phyloP scores from a whole-genome alignment of 2,329 filamentous ascomycete genomes.

The Pseudovirgaria hyperparasitica region DNA sequence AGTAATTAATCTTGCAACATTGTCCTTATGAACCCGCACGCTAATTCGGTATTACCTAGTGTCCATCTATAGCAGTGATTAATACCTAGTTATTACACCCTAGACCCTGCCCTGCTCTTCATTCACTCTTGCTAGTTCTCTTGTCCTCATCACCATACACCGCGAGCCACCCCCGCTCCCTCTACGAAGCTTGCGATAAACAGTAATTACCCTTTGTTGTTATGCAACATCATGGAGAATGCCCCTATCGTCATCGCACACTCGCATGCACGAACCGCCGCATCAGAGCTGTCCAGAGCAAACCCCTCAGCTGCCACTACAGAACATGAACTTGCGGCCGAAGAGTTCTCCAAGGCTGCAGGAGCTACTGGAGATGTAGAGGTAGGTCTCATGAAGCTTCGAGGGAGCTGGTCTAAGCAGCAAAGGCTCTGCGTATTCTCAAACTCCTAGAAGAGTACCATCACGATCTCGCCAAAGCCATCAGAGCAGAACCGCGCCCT shows the following conservation, averaged over 20 bases:
- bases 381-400: conserved; percentile 27
- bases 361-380: conserved; percentile 51
- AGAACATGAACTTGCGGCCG: conserved; percentile 78
- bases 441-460: conserved; percentile 82
- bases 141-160: too few species aligned
- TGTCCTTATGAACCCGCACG: too few species aligned
- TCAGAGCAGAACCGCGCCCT: conserved; percentile 48
- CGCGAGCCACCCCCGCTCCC: too few species aligned
- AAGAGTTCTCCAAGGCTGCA: conserved; percentile 78
- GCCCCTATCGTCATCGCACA: conserved; percentile 66
- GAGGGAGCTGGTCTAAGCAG: too few species aligned
- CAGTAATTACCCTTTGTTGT: conserved; percentile 1
- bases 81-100: too few species aligned
- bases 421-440: conserved; percentile 76
- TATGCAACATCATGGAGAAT: conserved; percentile 45
- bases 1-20: too few species aligned
- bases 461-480: conserved; percentile 64
- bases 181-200: not conserved
- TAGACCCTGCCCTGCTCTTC: too few species aligned
- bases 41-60: too few species aligned
- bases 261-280: conserved; percentile 76
- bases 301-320: conserved; percentile 73
- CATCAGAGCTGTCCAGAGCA: conserved; percentile 52
- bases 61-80: too few species aligned
- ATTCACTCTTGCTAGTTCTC: too few species aligned